Conservation (phyloP, 805 yeast species). For the Candida multigemmis region DNA sequence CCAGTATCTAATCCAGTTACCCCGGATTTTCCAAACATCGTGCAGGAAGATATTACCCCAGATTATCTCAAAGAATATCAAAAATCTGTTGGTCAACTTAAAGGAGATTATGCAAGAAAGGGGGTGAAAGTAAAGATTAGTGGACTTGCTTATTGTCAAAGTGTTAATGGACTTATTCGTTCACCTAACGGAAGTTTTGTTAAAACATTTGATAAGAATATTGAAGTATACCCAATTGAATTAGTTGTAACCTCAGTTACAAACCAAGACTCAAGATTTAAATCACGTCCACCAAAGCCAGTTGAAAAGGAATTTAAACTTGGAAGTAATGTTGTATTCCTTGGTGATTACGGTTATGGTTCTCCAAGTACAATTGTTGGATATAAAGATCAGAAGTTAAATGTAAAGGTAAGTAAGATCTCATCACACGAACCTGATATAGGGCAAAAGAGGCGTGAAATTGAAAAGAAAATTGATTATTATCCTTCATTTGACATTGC, state of each 20-base stretch:
- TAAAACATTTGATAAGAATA: constrained; percentile 53
- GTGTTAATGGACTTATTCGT: constrained; percentile 72
- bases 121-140: constrained; percentile 58
- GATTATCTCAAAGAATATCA: constrained; percentile 43
- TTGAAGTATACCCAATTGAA: constrained; percentile 66
- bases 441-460: constrained; percentile 51
- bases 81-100: constrained; percentile 29
- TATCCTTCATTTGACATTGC: constrained; percentile 60
- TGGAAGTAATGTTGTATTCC: constrained; percentile 61
- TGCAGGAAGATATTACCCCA: too few relatives aligned
- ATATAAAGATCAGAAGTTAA: constrained; percentile 38
- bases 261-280: constrained; percentile 66
- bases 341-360: constrained; percentile 87
- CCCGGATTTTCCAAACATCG: too few relatives aligned
- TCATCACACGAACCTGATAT: constrained; percentile 48
- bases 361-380: constrained; percentile 63
- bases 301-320: constrained; percentile 76
- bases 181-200: constrained; percentile 62
- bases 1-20: too few relatives aligned
- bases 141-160: constrained; percentile 60
- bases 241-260: constrained; percentile 66
- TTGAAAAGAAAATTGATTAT: constrained; percentile 53
- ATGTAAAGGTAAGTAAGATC: constrained; percentile 39
- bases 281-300: constrained; percentile 66
- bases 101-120: constrained; percentile 36